Evolutionary conservation across 208 protist species (phyloP), one percentile per base, ranked within the genome.

Genomic region (Strigomonas culicis): DNA sequence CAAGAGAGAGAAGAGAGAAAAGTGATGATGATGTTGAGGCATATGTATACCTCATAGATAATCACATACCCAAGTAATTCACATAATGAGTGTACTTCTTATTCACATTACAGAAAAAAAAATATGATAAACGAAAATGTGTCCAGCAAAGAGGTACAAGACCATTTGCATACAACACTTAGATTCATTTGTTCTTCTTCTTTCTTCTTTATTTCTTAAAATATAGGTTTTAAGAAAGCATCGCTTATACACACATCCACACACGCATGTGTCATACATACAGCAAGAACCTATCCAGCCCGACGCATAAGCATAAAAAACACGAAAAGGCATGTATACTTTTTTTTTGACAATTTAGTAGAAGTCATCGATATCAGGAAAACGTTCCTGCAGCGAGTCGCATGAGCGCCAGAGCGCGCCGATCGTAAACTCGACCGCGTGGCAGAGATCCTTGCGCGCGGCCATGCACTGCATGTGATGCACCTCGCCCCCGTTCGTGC

Each of bases 351-450:
- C n/a, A n/a, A n/a, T n/a, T n/a, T n/a, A n/a, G n/a, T n/a, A n/a
- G n/a, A n/a, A n/a, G n/a, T n/a, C n/a, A n/a, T 46, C 10, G 10
- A 46, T n/a, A 46, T n/a, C 10, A 10, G 17, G 17, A 46, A 17
- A 90, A 7, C 47, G 68, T 17, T 70, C 55, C n/a, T 84, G 84
- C 50, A 90, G 59, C 15, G 76, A 78, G 39, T 71, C 75, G 66
- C 87, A 93, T 22, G 81, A 82, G 11, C 77, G 80, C 82, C 87
- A 93, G 25, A 93, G 72, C 2, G 79, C 74, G 57, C 81, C 84
- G 17, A 90, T 74, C 24, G 88, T 76, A 70, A 82, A 88, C 65
- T 93, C 81, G 74, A 90, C 82, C 21, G 87, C 87, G 51, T 93
- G 87, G 69, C 87, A 93, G 43, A 88, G 68, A 64, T 93, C 87